Evolutionary conservation across 352 stramenopile species (phyloP).

Genomic region (Phytophthora citrophthora): DNA sequence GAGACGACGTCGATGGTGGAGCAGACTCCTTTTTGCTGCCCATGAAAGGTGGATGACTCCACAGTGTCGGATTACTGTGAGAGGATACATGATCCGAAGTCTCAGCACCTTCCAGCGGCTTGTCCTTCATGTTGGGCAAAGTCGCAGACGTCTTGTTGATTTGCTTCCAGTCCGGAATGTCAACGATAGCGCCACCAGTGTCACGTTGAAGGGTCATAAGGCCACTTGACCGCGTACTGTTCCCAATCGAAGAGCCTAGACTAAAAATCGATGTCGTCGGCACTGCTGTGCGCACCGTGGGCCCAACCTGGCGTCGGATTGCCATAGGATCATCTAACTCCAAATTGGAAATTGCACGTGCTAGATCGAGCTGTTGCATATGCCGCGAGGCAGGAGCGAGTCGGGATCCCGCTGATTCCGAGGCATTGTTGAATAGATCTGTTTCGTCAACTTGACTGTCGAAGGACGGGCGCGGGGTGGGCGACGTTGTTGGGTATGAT

Average conservation of each 20-base stretch:
- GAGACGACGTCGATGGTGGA: conserved; percentile 28
- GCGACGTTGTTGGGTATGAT: conserved; percentile 39
- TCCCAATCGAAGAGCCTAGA: conserved; percentile 53
- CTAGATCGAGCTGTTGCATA: conserved; percentile 82
- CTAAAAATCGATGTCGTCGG: conserved; percentile 80
- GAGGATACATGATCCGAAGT: conserved; percentile 45
- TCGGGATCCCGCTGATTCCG: conserved; percentile 16
- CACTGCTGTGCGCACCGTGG: conserved; percentile 48
- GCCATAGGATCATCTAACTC: conserved; percentile 81
- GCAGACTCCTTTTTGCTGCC: conserved; percentile 38
- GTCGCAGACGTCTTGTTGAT: conserved; percentile 65
- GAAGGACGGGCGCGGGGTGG: conserved; percentile 41
- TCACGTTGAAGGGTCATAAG: conserved; percentile 61
- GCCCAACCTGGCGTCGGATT: conserved; percentile 61
- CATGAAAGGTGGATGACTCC: conserved; percentile 70
- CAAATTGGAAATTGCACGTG: conserved; percentile 77
- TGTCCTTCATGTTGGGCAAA: conserved; percentile 58
- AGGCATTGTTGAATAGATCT: conserved; percentile 18
- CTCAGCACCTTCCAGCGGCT: conserved; percentile 30
- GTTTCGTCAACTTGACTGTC: conserved; percentile 34
- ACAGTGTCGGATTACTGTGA: conserved; percentile 67
- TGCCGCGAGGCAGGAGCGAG: conserved; percentile 71
- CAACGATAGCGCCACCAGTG: conserved; percentile 49
- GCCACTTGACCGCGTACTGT: conserved; percentile 52
- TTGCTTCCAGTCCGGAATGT: conserved; percentile 65